These are phyloP conservation scores for Penicillium griseofulvum DNA, from an alignment of 2,329 filamentous ascomycete genomes.

Conservation along the genomic window DNA sequence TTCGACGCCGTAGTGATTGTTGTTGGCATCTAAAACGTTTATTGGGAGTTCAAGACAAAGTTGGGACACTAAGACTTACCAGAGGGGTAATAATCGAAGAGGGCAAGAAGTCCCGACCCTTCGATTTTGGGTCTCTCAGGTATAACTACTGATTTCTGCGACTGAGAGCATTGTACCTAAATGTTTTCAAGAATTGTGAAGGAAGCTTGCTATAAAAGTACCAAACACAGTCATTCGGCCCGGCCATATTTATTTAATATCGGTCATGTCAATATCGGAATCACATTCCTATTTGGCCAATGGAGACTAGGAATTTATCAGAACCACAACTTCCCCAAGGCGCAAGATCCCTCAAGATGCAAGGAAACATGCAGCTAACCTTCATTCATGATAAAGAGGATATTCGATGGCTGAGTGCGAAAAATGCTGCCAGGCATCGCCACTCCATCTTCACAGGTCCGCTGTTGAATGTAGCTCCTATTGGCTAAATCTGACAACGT, in stretches of 20 bases:
- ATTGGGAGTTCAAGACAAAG: too few relatives aligned
- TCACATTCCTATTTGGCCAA: not conserved
- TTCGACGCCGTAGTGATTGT: not conserved
- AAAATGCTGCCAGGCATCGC: conserved; percentile 13
- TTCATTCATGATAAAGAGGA: conserved; percentile 14
- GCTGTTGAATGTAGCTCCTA: not conserved
- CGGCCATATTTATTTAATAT: too few relatives aligned
- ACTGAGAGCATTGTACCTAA: too few relatives aligned
- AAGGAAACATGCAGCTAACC: not conserved
- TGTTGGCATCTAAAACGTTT: not conserved
- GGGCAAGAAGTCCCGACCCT: not conserved
- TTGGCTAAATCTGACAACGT: not conserved
- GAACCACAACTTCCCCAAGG: not conserved
- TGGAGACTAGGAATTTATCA: not conserved
- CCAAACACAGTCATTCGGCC: not conserved
- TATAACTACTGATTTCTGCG: too few relatives aligned
- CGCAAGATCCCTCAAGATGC: not conserved
- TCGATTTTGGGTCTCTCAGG: not conserved
- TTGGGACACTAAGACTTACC: too few relatives aligned
- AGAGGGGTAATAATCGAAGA: not conserved
- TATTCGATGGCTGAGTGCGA: conserved; percentile 13
- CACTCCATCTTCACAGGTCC: conserved; percentile 15
- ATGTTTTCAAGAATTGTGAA: too few relatives aligned
- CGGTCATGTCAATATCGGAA: not conserved
- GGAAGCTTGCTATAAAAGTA: not conserved